Percentiles rank a stretch among this genome's conserved stretches.
phyloP scores from a whole-genome alignment of 2,329 filamentous ascomycete species.

The Aspergillus ustus region DNA sequence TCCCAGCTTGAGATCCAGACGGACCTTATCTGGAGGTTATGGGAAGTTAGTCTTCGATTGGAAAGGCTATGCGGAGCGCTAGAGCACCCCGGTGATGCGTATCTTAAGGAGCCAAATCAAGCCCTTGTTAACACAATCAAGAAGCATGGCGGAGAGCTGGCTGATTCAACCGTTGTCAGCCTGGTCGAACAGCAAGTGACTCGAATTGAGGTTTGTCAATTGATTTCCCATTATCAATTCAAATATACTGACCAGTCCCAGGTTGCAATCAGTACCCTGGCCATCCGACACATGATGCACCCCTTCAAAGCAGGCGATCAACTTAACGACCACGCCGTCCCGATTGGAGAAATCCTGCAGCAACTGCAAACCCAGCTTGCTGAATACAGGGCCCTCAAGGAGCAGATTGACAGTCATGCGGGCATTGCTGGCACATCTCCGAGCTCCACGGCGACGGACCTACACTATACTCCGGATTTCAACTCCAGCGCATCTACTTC shows the following conservation, averaged over 20 bases:
- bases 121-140: slow-evolving; percentile 78
- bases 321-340: slow-evolving; percentile 74
- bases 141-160: slow-evolving; percentile 77
- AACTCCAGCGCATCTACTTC: slow-evolving; percentile 29
- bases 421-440: slow-evolving; percentile 28
- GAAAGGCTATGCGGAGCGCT: slow-evolving; percentile 92
- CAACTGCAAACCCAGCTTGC: slow-evolving; percentile 47
- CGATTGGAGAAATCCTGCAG: slow-evolving; percentile 70
- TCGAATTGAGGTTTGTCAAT: slow-evolving; percentile 82
- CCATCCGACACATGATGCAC: slow-evolving; percentile 76
- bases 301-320: slow-evolving; percentile 66
- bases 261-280: slow-evolving; percentile 80
- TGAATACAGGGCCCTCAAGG: slow-evolving; percentile 47
- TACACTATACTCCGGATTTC: slow-evolving; percentile 24
- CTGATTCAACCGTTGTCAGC: slow-evolving; percentile 83
- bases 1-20: slow-evolving; percentile 78
- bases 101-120: slow-evolving; percentile 78
- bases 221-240: not conserved
- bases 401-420: slow-evolving; percentile 38
- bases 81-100: slow-evolving; percentile 68
- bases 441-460: slow-evolving; percentile 20
- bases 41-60: slow-evolving; percentile 83
- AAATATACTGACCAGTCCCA: slow-evolving; percentile 44
- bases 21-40: slow-evolving; percentile 84
- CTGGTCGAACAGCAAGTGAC: slow-evolving; percentile 95